These are phyloP conservation scores for Ceratocystis albifundus DNA, from an alignment of 2,329 filamentous ascomycete species.

Conservation along the genomic window DNA sequence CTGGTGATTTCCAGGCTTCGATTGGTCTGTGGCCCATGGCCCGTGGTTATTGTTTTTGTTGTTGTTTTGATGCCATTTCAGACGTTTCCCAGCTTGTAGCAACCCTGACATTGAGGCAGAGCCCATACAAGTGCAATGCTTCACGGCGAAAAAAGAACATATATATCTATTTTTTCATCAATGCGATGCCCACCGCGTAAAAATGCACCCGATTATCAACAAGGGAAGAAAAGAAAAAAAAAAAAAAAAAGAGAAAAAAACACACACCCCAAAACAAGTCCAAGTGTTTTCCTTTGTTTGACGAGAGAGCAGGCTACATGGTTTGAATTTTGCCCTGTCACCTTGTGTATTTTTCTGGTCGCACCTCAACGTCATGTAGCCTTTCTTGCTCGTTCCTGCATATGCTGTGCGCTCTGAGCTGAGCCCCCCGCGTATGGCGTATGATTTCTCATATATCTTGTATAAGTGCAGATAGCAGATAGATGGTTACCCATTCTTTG, in stretches of 20 bases:
- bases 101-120: constrained; percentile 1
- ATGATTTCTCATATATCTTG: neutral
- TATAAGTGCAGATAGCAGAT: neutral
- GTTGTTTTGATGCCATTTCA: constrained; percentile 1
- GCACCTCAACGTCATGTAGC: neutral
- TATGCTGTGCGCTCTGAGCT: neutral
- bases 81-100: neutral
- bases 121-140: neutral
- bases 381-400: neutral
- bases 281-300: neutral
- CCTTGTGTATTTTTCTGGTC: no score
- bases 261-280: no score
- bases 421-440: constrained; percentile 8
- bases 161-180: constrained; percentile 2
- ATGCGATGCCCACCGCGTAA: neutral
- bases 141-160: neutral
- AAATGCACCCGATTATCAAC: neutral
- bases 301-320: neutral
- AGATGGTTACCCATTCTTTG: neutral
- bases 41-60: constrained; percentile 8
- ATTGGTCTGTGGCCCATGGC: neutral
- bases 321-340: neutral
- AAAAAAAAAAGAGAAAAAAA: no score
- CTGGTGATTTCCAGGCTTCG: neutral
- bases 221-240: no score